These are phyloP conservation scores for Pestalotiopsis sp. DNA, from an alignment of 2,329 filamentous ascomycete species.

Conservation along the genomic window DNA sequence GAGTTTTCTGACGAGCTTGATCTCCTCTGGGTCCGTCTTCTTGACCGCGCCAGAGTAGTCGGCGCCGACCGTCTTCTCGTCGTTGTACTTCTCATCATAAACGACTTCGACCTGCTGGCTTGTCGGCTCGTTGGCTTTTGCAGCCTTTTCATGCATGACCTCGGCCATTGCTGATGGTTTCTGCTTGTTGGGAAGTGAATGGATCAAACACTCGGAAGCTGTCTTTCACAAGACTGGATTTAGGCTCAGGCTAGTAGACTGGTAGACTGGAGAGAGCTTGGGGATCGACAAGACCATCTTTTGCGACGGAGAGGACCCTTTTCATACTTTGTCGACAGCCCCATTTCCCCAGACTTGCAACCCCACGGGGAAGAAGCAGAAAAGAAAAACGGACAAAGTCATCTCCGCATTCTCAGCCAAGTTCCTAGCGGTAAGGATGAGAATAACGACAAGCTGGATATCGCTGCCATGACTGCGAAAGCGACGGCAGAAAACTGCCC, in stretches of 20 bases:
- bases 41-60: slow-evolving; percentile 37
- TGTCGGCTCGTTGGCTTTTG: not conserved
- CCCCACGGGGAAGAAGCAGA: not conserved
- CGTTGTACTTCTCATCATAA: not conserved
- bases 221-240: not conserved
- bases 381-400: not conserved
- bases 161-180: not conserved
- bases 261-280: not conserved
- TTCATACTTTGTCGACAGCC: not conserved
- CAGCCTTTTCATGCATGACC: not conserved
- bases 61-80: not conserved
- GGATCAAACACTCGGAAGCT: not conserved
- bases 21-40: slow-evolving; percentile 36
- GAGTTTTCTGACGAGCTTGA: slow-evolving; percentile 38
- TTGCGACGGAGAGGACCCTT: not conserved
- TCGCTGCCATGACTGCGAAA: not conserved
- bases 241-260: not conserved
- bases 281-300: not conserved
- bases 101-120: not conserved
- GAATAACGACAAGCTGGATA: not conserved
- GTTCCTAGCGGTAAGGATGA: not conserved
- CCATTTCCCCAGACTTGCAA: not conserved
- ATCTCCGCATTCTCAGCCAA: not conserved
- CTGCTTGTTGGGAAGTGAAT: not conserved
- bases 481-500: not conserved